Evolutionary conservation across 2,329 filamentous ascomycete species (phyloP), one percentile per base, ranked within the genome.

Genomic region (Phialophora expanda): DNA sequence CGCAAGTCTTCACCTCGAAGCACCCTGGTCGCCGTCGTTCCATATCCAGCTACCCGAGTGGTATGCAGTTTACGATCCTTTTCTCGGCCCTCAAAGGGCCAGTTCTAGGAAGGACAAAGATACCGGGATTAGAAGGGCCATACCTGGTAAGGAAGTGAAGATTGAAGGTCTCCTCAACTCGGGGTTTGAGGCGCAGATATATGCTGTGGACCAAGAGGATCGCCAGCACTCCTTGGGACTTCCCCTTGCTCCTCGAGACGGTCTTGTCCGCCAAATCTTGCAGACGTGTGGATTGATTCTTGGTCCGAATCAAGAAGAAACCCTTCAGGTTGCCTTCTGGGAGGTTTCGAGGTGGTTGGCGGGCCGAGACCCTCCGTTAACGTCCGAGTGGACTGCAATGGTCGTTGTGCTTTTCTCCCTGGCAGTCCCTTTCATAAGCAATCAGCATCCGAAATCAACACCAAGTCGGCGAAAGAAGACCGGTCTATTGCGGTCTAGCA

Each of bases 21-120:
- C 89, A 5, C 90, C 90, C 0, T 93, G 90, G 90, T 88, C 89
- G 64, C 84, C 85, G 60, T 82, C 90, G 12, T 86, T 88, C n/a
- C 87, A 87, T 51, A 78, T 93, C n/a, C 80, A 84, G 0, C 77
- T 92, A 1, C 88, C 90, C 1, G 71, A 66, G 6, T 79, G 83
- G 30, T 79, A 92, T 22, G 83, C 83, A 66, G 76, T 87, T 24
- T 84, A 88, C 64, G 87, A 90, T 69, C 80, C 84, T 28, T 83
- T 86, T 71, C 85, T 83, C 64, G 78, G 90, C 44, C 86, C 86
- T 61, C 86, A 77, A 79, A 68, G 76, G 78, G n/a, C 77, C 77
- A 61, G 61, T 44, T 53, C 65, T 17, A 67, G 69, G 26, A 67
- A 64, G 41, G 65, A 66, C 46, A 64, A 66, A 56, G 67, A 67